phyloP scores from a whole-genome alignment of 1,139 yeast species.

The Blastobotrys elegans region DNA sequence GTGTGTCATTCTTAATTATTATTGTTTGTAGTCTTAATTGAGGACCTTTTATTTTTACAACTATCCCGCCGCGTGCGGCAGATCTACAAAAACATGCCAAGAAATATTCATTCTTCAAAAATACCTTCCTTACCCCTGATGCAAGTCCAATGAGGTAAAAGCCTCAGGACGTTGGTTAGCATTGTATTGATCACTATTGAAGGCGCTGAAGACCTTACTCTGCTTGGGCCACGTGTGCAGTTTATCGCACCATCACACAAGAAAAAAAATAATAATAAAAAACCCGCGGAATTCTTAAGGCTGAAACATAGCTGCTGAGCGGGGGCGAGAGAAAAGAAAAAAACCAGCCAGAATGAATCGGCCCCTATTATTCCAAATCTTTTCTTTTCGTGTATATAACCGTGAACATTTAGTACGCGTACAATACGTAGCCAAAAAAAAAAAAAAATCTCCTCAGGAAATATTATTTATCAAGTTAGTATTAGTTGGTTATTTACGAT shows the following conservation, averaged over 20 bases:
- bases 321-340: background rate
- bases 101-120: background rate
- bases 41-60: background rate
- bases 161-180: background rate
- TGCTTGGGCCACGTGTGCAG: too few relatives aligned
- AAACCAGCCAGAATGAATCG: background rate
- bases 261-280: too few relatives aligned
- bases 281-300: too few relatives aligned
- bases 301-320: too few relatives aligned
- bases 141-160: background rate
- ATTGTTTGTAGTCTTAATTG: background rate
- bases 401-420: background rate
- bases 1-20: too few relatives aligned
- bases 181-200: too few relatives aligned
- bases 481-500: background rate
- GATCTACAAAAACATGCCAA: background rate
- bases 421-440: background rate
- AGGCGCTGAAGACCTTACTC: too few relatives aligned
- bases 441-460: background rate
- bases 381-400: background rate
- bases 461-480: background rate
- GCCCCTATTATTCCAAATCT: background rate
- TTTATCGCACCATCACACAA: too few relatives aligned
- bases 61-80: background rate
- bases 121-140: background rate